A percentile compares a stretch with the other conserved stretches of the same genome.
These are phyloP conservation scores for Podila minutissima DNA, from an alignment of 192 early-diverging fungal species.

Conservation along the genomic window DNA sequence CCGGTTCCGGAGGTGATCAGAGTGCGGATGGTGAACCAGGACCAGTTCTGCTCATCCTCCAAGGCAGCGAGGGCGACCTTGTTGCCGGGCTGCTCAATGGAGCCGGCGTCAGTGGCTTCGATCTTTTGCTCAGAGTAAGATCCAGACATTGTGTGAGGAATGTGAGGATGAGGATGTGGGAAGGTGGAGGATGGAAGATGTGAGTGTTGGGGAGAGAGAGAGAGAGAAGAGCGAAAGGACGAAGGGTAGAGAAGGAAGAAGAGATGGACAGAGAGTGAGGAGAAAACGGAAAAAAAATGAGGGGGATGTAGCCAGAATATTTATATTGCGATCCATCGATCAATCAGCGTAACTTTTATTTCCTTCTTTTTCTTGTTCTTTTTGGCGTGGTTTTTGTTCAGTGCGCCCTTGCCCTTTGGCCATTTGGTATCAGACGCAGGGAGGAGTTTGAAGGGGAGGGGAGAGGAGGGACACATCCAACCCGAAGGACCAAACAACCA, in stretches of 20 bases:
- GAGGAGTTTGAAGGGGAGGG: not conserved
- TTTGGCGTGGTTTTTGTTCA: no score
- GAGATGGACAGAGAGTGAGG: constrained; percentile 9
- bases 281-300: not conserved
- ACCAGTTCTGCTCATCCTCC: constrained; percentile 70
- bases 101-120: constrained; percentile 19
- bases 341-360: not conserved
- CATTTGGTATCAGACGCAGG: not conserved
- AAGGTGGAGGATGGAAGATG: not conserved
- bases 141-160: constrained; percentile 22
- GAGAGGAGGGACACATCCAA: no score
- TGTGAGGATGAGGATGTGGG: not conserved
- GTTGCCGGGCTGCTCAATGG: constrained; percentile 9
- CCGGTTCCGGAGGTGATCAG: constrained; percentile 77
- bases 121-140: not conserved
- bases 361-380: not conserved
- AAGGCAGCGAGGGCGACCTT: constrained; percentile 49
- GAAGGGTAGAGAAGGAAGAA: constrained; percentile 5
- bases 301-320: constrained; percentile 7
- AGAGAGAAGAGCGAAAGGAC: not conserved
- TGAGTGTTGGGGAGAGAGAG: constrained; percentile 2
- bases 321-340: constrained; percentile 5
- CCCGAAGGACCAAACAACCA: no score
- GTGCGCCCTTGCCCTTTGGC: no score
- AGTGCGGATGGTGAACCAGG: constrained; percentile 78